Conservation (phyloP, 2,329 filamentous ascomycete genomes). For the Stemphylium lycopersici region DNA sequence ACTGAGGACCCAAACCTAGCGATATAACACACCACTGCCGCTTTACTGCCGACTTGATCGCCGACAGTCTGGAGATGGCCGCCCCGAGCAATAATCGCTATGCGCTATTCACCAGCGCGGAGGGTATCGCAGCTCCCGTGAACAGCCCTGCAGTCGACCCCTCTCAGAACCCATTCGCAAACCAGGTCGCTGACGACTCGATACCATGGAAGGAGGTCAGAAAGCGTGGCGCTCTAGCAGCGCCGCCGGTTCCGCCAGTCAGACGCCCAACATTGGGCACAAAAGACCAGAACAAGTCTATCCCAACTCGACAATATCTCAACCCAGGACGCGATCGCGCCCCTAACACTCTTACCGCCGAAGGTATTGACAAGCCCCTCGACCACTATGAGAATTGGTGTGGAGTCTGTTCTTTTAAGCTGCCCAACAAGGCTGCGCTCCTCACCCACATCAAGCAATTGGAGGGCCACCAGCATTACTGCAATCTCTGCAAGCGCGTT, state of each 20-base stretch:
- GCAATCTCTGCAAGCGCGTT: conserved; percentile 44
- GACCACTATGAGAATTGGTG: conserved; percentile 41
- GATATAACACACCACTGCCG: neutral
- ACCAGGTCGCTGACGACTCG: conserved; percentile 31
- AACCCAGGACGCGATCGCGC: conserved; percentile 10
- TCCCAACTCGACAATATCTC: neutral
- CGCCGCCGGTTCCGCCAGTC: neutral
- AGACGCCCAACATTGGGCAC: conserved; percentile 10
- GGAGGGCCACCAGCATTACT: conserved; percentile 39
- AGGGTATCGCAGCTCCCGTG: conserved; percentile 11
- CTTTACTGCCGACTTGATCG: neutral
- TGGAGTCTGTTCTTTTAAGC: conserved; percentile 36
- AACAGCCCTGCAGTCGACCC: conserved; percentile 6
- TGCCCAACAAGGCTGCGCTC: conserved; percentile 30
- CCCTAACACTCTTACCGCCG: conserved; percentile 12
- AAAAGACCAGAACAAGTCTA: conserved; percentile 10
- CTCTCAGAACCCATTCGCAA: conserved; percentile 26
- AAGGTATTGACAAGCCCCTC: conserved; percentile 16
- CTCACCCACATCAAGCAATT: conserved; percentile 35
- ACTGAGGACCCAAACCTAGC: neutral
- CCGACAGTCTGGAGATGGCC: conserved; percentile 19
- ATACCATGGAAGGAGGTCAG: conserved; percentile 38
- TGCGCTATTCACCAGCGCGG: conserved; percentile 26
- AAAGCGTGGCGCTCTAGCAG: conserved; percentile 18
- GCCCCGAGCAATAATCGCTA: conserved; percentile 30